Percentiles rank a stretch among this genome's conserved stretches.
phyloP scores from a whole-genome alignment of 768 basidiomycete species.

The Austroboletus festivus region DNA sequence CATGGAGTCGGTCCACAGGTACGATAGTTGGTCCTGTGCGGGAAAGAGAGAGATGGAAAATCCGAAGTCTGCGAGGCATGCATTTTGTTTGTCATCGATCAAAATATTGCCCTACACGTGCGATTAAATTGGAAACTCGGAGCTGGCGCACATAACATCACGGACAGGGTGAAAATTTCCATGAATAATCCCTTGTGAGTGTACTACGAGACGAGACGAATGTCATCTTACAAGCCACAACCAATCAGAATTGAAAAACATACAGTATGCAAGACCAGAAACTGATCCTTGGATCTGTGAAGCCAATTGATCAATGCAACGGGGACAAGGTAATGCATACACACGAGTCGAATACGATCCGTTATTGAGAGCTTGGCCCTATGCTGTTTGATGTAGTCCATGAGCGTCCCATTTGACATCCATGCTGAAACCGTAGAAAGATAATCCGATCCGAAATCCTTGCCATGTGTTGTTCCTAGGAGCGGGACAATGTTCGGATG shows the following conservation, averaged over 20 bases:
- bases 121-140: not conserved
- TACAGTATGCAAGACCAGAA: no score
- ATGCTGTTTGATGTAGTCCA: no score
- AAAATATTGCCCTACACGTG: slow-evolving; percentile 2
- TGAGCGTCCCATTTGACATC: slow-evolving; percentile 9
- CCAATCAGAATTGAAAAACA: no score
- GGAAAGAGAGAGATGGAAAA: not conserved
- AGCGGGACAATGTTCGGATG: slow-evolving; percentile 11
- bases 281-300: no score
- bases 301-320: no score
- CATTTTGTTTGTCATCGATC: not conserved
- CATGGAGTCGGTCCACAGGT: not conserved
- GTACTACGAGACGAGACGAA: no score
- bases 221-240: no score
- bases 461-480: not conserved
- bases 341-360: no score
- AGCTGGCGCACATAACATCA: not conserved
- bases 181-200: no score
- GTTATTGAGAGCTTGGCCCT: no score
- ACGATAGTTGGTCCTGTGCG: not conserved
- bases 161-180: not conserved
- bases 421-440: slow-evolving; percentile 5
- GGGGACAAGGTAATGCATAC: no score
- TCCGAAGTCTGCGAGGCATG: slow-evolving; percentile 5
- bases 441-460: slow-evolving; percentile 3